Percentiles rank a stretch among this genome's conserved stretches.
Conservation (phyloP, 176 grass and related monocot species). For the Urochloa ruziziensis region DNA sequence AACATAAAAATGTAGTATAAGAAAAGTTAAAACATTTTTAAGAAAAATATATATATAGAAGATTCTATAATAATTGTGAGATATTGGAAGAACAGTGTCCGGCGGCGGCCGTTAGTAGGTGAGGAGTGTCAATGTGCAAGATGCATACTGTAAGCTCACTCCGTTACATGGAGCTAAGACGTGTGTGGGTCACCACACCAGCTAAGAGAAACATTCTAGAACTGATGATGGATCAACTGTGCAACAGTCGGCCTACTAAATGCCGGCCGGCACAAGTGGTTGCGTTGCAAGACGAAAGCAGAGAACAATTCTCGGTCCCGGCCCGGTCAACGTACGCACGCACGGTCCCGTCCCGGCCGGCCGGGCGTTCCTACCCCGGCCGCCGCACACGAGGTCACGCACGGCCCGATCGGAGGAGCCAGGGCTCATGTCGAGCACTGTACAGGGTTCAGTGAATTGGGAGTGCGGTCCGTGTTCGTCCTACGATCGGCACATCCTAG, state of each 20-base stretch:
- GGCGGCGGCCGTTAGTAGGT: not conserved
- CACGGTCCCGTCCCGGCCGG: not conserved
- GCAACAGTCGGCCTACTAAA: not conserved
- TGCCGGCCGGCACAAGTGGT: constrained; percentile 15
- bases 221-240: not conserved
- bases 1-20: no score
- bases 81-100: no score
- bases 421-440: not conserved
- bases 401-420: not conserved
- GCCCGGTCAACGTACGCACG: no score
- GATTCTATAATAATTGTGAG: no score
- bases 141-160: no score
- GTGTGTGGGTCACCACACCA: no score
- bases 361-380: not conserved
- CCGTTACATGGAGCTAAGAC: no score
- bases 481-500: not conserved
- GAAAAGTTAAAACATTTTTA: no score
- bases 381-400: not conserved
- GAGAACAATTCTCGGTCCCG: no score
- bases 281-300: constrained; percentile 13
- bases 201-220: not conserved
- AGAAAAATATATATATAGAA: no score
- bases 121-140: no score
- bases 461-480: not conserved
- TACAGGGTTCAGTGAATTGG: no score